Evolutionary conservation across 345 rosid genomes (phyloP).

Genomic region (Corchorus olitorius): DNA sequence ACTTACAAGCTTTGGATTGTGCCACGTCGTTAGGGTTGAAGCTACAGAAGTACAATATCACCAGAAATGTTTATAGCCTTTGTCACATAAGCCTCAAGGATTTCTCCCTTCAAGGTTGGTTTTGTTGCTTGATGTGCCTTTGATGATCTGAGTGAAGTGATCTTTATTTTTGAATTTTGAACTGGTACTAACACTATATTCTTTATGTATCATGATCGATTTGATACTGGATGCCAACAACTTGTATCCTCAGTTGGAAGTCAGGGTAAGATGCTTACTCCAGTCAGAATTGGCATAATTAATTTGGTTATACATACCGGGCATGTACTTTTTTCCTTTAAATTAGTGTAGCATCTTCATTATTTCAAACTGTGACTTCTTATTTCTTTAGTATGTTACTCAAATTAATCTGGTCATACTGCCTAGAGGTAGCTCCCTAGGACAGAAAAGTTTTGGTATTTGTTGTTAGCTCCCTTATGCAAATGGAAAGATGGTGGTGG

Average conservation of each 20-base stretch:
- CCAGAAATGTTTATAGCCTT: constrained; percentile 64
- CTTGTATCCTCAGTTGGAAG: constrained; percentile 51
- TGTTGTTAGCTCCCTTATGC: background rate
- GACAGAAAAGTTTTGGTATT: background rate
- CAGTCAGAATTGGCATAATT: background rate
- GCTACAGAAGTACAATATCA: constrained; percentile 66
- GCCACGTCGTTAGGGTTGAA: constrained; percentile 70
- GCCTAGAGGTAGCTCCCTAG: background rate
- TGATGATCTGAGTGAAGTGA: constrained; percentile 6
- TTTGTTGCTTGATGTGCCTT: constrained; percentile 13
- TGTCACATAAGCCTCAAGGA: constrained; percentile 94
- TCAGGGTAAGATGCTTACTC: constrained; percentile 52
- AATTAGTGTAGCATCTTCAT: background rate
- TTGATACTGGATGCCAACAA: constrained; percentile 17
- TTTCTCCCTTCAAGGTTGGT: constrained; percentile 93
- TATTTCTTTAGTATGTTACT: background rate
- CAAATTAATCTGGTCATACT: background rate
- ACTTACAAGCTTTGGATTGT: constrained; percentile 94
- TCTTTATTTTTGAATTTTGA: constrained; percentile 3
- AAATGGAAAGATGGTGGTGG: background rate
- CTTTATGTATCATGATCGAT: constrained; percentile 11
- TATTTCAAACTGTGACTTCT: background rate
- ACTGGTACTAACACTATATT: constrained; percentile 29
- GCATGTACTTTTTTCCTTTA: background rate
- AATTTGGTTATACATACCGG: background rate